Evolutionary conservation across 495 filamentous ascomycete species (phyloP).

Genomic region (Pseudoneurospora amorphoporcata): DNA sequence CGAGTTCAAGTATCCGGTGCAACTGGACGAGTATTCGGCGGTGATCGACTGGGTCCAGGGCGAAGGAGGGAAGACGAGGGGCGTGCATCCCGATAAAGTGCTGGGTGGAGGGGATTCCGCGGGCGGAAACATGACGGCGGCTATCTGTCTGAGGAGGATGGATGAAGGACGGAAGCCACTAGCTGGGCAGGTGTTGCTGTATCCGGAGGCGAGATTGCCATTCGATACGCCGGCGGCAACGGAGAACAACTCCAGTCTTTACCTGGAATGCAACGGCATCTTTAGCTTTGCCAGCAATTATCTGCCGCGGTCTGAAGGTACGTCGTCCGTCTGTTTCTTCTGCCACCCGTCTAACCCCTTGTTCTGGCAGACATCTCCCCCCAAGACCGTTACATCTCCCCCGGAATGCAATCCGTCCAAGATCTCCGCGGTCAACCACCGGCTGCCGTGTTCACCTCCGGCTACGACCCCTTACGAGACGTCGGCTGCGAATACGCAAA

Average conservation of each 20-base stretch:
- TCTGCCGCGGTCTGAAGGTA: constrained; percentile 16
- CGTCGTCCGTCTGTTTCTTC: not conserved
- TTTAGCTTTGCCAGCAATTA: constrained; percentile 30
- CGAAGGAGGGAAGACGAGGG: constrained; percentile 8
- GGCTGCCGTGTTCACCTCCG: constrained; percentile 24
- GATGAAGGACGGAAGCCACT: constrained; percentile 15
- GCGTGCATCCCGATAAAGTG: constrained; percentile 17
- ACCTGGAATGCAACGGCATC: constrained; percentile 30
- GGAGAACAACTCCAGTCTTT: constrained; percentile 25
- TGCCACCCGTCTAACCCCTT: not conserved
- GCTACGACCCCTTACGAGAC: constrained; percentile 30
- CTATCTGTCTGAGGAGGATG: constrained; percentile 17
- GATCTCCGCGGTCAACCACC: constrained; percentile 13
- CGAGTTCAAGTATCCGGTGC: constrained; percentile 26
- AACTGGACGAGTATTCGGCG: constrained; percentile 24
- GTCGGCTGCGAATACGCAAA: constrained; percentile 27
- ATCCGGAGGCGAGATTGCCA: constrained; percentile 26
- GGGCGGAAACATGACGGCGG: constrained; percentile 29
- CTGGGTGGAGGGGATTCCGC: constrained; percentile 26
- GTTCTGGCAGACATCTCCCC: constrained; percentile 3
- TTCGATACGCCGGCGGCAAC: constrained; percentile 25
- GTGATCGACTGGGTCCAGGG: constrained; percentile 21
- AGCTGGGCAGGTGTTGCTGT: constrained; percentile 24
- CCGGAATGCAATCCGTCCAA: constrained; percentile 10
- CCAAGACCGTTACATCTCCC: constrained; percentile 12